Evolutionary conservation across 495 filamentous ascomycete species (phyloP), one percentile per base, ranked within the genome.

Genomic region (Tuber borchii): DNA sequence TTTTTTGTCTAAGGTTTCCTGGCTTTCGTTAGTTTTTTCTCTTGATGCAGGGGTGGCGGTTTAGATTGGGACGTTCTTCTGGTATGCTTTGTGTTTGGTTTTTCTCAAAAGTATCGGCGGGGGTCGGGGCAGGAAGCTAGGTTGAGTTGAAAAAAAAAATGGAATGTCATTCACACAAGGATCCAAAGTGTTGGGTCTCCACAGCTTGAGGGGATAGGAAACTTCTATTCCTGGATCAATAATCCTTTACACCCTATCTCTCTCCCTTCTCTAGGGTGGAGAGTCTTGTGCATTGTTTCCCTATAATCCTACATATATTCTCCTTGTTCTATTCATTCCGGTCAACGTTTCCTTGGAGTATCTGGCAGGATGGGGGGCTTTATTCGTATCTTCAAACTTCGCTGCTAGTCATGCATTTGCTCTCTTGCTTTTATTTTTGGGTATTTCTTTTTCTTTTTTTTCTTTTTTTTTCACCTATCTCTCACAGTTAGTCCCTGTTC

Each of bases 391-490:
- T 74, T 76, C 70, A 65, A 79, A 43, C 34, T 71, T 80, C 42
- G 65, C 71, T 70, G 75, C 74, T 71, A 73, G 75, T 73, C 76
- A 80, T 76, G 44, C 71, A 78, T 71, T 72, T 65, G 56, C 31
- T 65, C 14, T 71, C 73, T n/a, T 6, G 10, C 70, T 80, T n/a
- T 73, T 45, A n/a, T 45, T 37, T 76, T 68, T 44, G 40, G 70
- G 39, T 71, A 16, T 45, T 74, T 76, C n/a, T 70, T 72, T 56
- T 34, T 71, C 45, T 74, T 69, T 79, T 34, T 1, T 73, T 76
- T 51, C 65, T 61, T 3, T 68, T 71, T 61, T 37, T 71, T 56
- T 19, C 19, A 37, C 42, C 45, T 34, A 76, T 34, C 46, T 71
- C 37, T 70, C 69, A 39, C 43, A 70, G 34, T 39, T 73, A 48